These are phyloP conservation scores for Ceratobasidium sp. DNA, from an alignment of 1,284 basidiomycete species.

Conservation along the genomic window DNA sequence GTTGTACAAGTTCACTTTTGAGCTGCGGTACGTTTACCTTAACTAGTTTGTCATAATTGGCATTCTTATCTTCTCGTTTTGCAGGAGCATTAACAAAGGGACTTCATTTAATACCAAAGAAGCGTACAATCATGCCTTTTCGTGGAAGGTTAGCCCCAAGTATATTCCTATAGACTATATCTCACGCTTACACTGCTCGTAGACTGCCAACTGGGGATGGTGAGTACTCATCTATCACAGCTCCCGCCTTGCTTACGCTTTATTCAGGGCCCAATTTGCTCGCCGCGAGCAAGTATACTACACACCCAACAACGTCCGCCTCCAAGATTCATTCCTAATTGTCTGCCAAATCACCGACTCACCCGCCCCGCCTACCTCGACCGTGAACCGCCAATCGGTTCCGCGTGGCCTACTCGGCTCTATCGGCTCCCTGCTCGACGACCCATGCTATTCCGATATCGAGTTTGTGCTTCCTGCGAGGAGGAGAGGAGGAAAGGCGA, in stretches of 20 bases:
- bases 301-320: conserved; percentile 63
- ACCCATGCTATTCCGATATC: conserved; percentile 83
- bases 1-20: conserved; percentile 84
- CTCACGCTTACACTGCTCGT: conserved; percentile 19
- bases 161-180: conserved; percentile 33
- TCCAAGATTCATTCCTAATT: conserved; percentile 75
- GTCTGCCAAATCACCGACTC: conserved; percentile 81
- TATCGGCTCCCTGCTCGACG: conserved; percentile 78
- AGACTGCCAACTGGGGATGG: conserved; percentile 89
- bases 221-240: conserved; percentile 53
- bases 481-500: conserved; percentile 55
- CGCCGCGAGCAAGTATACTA: conserved; percentile 79
- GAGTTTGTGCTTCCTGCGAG: conserved; percentile 76
- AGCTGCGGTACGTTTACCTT: conserved; percentile 59
- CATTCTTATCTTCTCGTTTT: neutral
- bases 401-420: conserved; percentile 72
- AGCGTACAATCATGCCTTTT: conserved; percentile 85
- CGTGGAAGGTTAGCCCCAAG: conserved; percentile 67
- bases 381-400: conserved; percentile 63
- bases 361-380: conserved; percentile 64
- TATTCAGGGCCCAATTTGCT: conserved; percentile 78
- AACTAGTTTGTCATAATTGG: neutral
- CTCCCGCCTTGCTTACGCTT: neutral
- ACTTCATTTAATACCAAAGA: conserved; percentile 74
- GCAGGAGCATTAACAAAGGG: conserved; percentile 61